Base-by-base conservation (phyloP, 768 basidiomycete genomes). In the Lepiota venenata region DNA sequence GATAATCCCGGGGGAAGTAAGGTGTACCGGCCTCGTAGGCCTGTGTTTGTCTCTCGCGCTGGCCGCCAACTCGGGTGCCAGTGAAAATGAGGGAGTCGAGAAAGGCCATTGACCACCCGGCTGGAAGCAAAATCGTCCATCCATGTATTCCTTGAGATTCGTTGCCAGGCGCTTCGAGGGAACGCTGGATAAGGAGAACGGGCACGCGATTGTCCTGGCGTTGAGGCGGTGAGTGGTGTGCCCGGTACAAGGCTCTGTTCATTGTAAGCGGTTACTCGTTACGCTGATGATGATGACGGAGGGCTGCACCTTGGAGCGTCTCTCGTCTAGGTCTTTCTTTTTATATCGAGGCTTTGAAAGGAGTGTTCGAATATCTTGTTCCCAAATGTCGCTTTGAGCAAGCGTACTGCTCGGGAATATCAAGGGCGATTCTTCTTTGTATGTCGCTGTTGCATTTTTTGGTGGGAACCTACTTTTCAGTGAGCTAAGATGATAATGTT, bases 51-150 rank as follows among this genome's bases (percentile, higher is more conserved):
- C 87, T 82, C 64, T 98, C 93, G 25, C 86, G 82, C 62, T 94
- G 87, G 2, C 95, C 96, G 4, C 80, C 90, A 15, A 96, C 78
- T 6, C 93, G 86, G 1, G 90, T 91, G 18, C 89, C 88, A 0
- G 94, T 93, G 66, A 83, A 85, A 2, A 79, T 77, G 47, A 99
- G 79, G 2, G 94, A 95, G 38, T 77, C 78, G 58, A 91, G 83
- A 71, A 98, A 93, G 1, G 94, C 78, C 87, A 93, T 96, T 0
- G 82, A 80, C 93, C 94, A 98, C 11, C 92, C 93, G 1, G 83
- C 75, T 2, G 96, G 96, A 29, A 96, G 66, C 43, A 97, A 74
- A 8, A 99, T 71, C 7, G 86, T 93, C 88, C 91, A 97, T 37
- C 95, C 94, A 61, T 93, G 85, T 27, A 93, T 71, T 1, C 77